Base-by-base conservation (phyloP, 345 rosid genomes). In the Gossypioides kirkii region DNA sequence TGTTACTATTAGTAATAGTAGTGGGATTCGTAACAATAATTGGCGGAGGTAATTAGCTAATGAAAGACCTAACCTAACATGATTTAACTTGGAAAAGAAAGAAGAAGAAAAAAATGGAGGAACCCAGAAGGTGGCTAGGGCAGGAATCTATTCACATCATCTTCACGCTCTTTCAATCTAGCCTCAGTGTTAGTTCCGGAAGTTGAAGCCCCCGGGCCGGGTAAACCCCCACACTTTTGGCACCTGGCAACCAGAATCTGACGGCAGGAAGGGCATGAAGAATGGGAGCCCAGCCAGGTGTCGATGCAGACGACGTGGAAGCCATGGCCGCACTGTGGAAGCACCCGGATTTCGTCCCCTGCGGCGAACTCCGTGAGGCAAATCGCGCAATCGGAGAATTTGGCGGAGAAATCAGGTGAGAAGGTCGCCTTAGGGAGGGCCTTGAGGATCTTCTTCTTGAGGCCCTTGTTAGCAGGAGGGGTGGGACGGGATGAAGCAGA, bases 201-300 rank as follows among this genome's bases (percentile, higher is more conserved):
- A 73, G 84, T 79, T 7, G 77, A 70, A 2, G 79, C 75, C 22
- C 84, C 73, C 18, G 77, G 25, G 4, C 10, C 79, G 16, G 95
- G 90, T 38, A 89, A 54, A 0, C 93, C 93, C 0, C 94, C 94
- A n/a, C 94, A 91, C 84, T 89, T 88, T 20, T 86, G 89, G 75
- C 94, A 87, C 71, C 94, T 76, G 23, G 87, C 67, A 25, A 77
- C 89, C 65, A 89, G 73, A 25, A 89, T 83, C 79, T 88, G 92
- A 61, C 97, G 97, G 87, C 97, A 91, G 0, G 96, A 95, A 17
- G 98, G 99, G 76, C 99, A 95, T 1, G 99, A 89, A 8, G 98
- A 95, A 84, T 87, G 98, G 23, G 97, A 87, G 11, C 89, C 94
- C 0, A 95, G 87, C 99, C 99, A 95, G 70, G 86, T 86, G 85